These are phyloP conservation scores for cucumber (Cucumis sativus) DNA, from an alignment of 306 rosid species.

Conservation along the genomic window Cucumber_9930_V3 NC_026661.2:20724001-20724500, in stretches of 20 bases:
- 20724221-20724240: no score
- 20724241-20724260: constrained; percentile 11
- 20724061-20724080: background rate
- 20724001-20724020: background rate
- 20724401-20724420: constrained; percentile 11
- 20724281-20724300: background rate
- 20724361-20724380: constrained; percentile 3
- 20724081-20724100: no score
- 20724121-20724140: no score
- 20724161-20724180: no score
- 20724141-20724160: no score
- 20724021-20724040: constrained; percentile 13
- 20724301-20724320: background rate
- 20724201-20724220: no score
- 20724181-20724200: no score
- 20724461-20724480: constrained; percentile 7
- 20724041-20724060: constrained; percentile 42
- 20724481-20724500: background rate
- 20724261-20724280: background rate
- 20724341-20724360: background rate
- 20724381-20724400: background rate
- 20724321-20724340: background rate
- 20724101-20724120: background rate
- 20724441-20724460: background rate
- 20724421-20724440: constrained; percentile 1